Base-by-base conservation (phyloP, 1,284 basidiomycete species). In the Agroathelia rolfsii region DNA sequence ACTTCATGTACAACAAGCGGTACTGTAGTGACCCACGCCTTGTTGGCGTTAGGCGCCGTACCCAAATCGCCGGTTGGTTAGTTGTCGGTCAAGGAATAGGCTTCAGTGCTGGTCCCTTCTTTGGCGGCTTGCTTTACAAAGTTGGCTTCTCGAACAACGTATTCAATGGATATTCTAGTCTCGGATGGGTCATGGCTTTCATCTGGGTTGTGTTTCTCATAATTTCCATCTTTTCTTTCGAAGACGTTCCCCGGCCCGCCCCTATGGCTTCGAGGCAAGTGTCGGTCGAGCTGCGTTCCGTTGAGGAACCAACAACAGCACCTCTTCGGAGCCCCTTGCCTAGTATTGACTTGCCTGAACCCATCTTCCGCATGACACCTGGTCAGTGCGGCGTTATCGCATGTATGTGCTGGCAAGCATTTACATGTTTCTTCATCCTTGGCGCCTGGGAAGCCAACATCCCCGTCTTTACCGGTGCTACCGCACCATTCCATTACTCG, bases 361-460 rank as follows among this genome's bases (percentile, higher is more conserved):
- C 14, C 31, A 20, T 6, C 21, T 32, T 5, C 18, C 33, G 9
- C 39, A 34, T 58, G 56, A 28, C 4, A 15, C n/a, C 10, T 3
- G 38, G 40, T 2, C 55, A 59, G 38, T 58, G 53, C 52, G 74
- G 72, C 14, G 70, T 76, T 23, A 61, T 70, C n/a, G 44, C 58
- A 20, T 75, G 69, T 45, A 80, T 80, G 74, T 77, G 72, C 47
- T 80, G 76, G 72, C 74, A 70, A 43, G 67, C 76, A 24, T 79
- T 81, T 75, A 66, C 72, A 6, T 77, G 70, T 49, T 83, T 82
- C 61, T 77, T 80, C 55, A 64, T 79, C 45, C 68, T 82, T 31
- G 76, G 75, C n/a, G 68, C 70, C n/a, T 81, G 76, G 77, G 77
- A 83, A 47, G 60, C 72, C 24, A 81, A 80, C 51, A 67, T 82